phyloP scores from a whole-genome alignment of 441 rosid genomes.

The Populus hybrid region DNA sequence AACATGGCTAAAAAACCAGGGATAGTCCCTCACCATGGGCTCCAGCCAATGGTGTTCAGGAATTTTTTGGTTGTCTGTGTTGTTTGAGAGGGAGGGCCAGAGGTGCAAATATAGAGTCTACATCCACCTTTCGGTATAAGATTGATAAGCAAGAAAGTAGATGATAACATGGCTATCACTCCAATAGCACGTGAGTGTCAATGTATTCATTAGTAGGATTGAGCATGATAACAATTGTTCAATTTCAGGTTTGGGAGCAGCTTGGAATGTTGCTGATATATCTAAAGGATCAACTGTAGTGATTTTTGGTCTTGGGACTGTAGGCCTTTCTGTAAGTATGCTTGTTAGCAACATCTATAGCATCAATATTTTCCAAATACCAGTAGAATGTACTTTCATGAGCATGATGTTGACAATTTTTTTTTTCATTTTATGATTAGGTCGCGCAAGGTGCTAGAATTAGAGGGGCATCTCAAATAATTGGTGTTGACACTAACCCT shows the following conservation, averaged over 20 bases:
- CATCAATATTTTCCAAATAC: neutral
- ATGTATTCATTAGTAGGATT: neutral
- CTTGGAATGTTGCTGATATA: conserved; percentile 92
- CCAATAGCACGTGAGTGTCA: neutral
- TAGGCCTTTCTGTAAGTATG: conserved; percentile 81
- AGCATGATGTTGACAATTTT: neutral
- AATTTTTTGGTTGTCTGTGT: neutral
- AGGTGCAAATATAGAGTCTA: neutral
- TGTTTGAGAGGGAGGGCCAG: neutral
- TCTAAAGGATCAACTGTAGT: conserved; percentile 71
- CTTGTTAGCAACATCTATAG: neutral
- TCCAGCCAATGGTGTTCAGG: neutral
- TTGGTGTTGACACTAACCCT: conserved; percentile 82
- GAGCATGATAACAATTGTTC: conserved; percentile 3
- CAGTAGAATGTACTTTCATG: neutral
- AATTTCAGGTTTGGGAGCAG: conserved; percentile 82
- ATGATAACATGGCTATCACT: neutral
- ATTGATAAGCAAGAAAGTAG: neutral
- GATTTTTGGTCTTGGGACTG: conserved; percentile 91
- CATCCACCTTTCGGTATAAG: neutral
- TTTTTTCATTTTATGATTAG: conserved; percentile 32
- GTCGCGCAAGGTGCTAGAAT: conserved; percentile 93
- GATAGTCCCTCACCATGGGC: neutral
- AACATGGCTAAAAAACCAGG: neutral
- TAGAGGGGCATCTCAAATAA: conserved; percentile 77